Conservation (phyloP, 371 early-diverging fungal species). For the Rhizomucor pusillus region DNA sequence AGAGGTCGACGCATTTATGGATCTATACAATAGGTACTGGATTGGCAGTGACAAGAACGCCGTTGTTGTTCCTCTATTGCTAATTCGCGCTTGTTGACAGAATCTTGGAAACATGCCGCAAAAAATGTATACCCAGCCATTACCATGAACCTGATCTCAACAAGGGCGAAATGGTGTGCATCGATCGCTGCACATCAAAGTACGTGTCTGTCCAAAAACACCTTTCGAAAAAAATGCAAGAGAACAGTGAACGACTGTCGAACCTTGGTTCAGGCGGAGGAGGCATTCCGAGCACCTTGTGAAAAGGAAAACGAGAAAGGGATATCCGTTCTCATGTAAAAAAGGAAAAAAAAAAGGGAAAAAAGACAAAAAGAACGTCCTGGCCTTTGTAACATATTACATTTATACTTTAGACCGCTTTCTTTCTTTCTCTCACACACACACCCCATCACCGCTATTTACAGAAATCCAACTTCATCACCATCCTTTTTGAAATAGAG, state of each 20-base stretch:
- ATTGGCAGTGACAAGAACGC: not conserved
- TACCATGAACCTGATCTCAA: slow-evolving; percentile 88
- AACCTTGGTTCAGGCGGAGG: slow-evolving; percentile 7
- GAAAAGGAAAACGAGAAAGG: too few relatives aligned
- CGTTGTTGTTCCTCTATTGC: not conserved
- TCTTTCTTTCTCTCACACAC: too few relatives aligned
- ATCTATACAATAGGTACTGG: slow-evolving; percentile 66
- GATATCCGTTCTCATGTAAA: too few relatives aligned
- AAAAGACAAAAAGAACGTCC: too few relatives aligned
- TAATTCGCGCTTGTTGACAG: slow-evolving; percentile 27
- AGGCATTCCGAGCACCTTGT: slow-evolving; percentile 7
- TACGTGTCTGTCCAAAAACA: slow-evolving; percentile 77
- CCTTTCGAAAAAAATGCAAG: slow-evolving; percentile 67
- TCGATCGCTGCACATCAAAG: slow-evolving; percentile 91
- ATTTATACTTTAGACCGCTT: too few relatives aligned
- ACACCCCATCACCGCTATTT: too few relatives aligned
- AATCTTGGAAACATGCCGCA: slow-evolving; percentile 80
- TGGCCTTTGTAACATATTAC: not conserved
- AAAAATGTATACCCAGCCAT: slow-evolving; percentile 83
- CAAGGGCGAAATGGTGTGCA: slow-evolving; percentile 95
- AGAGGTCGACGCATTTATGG: slow-evolving; percentile 77
- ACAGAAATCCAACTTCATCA: not conserved
- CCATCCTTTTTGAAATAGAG: not conserved
- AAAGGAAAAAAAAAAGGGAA: too few relatives aligned
- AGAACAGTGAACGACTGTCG: slow-evolving; percentile 26